Evolutionary conservation across 306 rosid species (phyloP), one percentile per base, ranked within the genome.

Genomic region (Begonia loranthoides): DNA sequence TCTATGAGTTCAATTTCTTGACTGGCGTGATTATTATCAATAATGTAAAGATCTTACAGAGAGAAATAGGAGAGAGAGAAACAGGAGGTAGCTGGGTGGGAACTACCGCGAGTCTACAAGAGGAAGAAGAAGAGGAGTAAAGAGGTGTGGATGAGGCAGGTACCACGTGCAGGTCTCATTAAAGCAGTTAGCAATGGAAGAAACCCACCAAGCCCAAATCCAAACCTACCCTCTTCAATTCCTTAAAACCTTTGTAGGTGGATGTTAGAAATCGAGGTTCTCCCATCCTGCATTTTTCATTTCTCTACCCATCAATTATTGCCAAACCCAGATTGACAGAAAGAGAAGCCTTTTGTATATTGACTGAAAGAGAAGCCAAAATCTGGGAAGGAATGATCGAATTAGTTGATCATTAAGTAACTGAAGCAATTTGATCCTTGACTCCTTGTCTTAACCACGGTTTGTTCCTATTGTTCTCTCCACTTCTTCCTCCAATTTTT

Each of bases 151-250:
- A 19, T 61, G 57, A 13, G 66, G 86, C 75, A 69, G 81, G 45
- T 64, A 57, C 78, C 94, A 84, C 96, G 87, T 83, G 94, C 83
- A 56, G 17, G 65, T 52, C 58, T 66, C 77, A 72, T 70, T 73
- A 65, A 74, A 59, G 71, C 66, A 55, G 73, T 71, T 70, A 52
- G 41, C 28, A 40, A 66, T 63, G 48, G 56, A 67, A 28, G 63
- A 39, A 44, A 61, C 36, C 66, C 54, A 19, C 59, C 49, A 0
- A 16, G 15, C 64, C 69, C 58, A 44, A 60, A 61, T 69, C 21
- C 87, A 52, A 66, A 87, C 94, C 96, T 79, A 76, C 77, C 76
- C 49, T 61, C 62, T 12, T 36, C 49, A 15, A 9, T 52, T 51
- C 52, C 61, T 53, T 55, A 12, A 46, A 45, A 63, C 56, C 43